These are phyloP conservation scores for Thermothielavioides terrestris DNA, from an alignment of 495 filamentous ascomycete species.

Conservation along the genomic window DNA sequence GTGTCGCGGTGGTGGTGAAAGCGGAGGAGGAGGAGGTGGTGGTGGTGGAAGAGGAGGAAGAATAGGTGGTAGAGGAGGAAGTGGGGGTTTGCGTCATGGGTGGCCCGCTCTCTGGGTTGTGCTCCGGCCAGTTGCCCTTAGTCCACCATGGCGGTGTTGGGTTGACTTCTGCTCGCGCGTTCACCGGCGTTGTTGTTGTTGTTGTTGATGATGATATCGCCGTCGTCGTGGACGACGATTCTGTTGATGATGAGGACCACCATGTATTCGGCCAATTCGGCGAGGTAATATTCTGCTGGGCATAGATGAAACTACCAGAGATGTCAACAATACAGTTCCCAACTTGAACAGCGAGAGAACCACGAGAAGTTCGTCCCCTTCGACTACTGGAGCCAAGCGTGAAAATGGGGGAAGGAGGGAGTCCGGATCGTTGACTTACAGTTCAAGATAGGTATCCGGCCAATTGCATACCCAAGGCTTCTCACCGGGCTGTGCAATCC, in stretches of 20 bases:
- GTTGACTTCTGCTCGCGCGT: background rate
- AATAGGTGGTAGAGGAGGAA: background rate
- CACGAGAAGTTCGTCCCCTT: too few relatives aligned
- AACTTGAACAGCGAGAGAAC: constrained; percentile 10
- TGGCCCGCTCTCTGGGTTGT: background rate
- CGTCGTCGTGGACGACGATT: background rate
- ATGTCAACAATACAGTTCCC: background rate
- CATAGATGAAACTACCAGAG: background rate
- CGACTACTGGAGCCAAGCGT: too few relatives aligned
- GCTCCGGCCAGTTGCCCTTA: too few relatives aligned
- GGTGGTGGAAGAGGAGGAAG: constrained; percentile 3
- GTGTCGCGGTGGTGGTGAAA: constrained; percentile 1
- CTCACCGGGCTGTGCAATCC: constrained; percentile 49
- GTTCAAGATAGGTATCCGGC: constrained; percentile 72
- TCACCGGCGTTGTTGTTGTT: background rate
- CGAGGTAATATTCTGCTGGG: too few relatives aligned
- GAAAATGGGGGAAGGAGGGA: too few relatives aligned
- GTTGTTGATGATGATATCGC: constrained; percentile 5
- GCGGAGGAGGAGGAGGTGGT: background rate
- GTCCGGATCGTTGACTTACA: too few relatives aligned
- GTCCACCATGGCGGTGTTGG: background rate
- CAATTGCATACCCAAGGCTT: constrained; percentile 83
- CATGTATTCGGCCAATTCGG: too few relatives aligned
- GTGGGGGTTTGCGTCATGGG: background rate
- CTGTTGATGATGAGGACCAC: background rate